Evolutionary conservation across 2,329 filamentous ascomycete species (phyloP).

Genomic region (Hymenoscyphus salicellus): DNA sequence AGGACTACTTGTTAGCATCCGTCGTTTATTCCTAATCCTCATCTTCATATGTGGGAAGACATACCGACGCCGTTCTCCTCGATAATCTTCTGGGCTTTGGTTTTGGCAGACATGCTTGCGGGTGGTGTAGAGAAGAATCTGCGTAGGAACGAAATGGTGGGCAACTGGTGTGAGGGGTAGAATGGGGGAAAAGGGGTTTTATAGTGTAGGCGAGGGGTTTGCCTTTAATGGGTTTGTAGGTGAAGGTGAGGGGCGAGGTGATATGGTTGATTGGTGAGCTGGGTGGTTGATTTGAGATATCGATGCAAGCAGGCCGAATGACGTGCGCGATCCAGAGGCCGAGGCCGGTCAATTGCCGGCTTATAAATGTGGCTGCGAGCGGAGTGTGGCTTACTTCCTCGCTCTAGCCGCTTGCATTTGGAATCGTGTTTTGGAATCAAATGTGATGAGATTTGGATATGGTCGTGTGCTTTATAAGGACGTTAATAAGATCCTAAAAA

Average conservation of each 20-base stretch:
- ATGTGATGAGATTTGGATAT: too few relatives aligned
- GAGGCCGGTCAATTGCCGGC: neutral
- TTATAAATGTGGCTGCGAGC: neutral
- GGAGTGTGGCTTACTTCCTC: neutral
- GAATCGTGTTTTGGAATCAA: too few relatives aligned
- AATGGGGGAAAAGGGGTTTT: constrained; percentile 10
- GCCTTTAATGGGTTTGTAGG: neutral
- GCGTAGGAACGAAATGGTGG: constrained; percentile 64
- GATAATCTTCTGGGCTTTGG: constrained; percentile 82
- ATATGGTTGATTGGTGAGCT: constrained; percentile 1
- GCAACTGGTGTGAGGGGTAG: constrained; percentile 24
- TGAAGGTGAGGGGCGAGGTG: neutral
- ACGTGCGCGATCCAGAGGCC: neutral
- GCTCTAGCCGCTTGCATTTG: too few relatives aligned
- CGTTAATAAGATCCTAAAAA: too few relatives aligned
- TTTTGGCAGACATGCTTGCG: constrained; percentile 74
- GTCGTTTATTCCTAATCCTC: neutral
- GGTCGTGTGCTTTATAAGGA: too few relatives aligned
- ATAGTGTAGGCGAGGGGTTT: neutral
- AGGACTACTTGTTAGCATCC: constrained; percentile 13
- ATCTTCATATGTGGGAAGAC: constrained; percentile 34
- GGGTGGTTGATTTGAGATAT: neutral
- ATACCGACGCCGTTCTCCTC: constrained; percentile 81
- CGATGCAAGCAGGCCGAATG: neutral
- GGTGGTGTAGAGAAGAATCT: constrained; percentile 67